These are phyloP conservation scores for Debaryomycetaceae sp. DNA, from an alignment of 1,139 yeast genomes.

Conservation along the genomic window DNA sequence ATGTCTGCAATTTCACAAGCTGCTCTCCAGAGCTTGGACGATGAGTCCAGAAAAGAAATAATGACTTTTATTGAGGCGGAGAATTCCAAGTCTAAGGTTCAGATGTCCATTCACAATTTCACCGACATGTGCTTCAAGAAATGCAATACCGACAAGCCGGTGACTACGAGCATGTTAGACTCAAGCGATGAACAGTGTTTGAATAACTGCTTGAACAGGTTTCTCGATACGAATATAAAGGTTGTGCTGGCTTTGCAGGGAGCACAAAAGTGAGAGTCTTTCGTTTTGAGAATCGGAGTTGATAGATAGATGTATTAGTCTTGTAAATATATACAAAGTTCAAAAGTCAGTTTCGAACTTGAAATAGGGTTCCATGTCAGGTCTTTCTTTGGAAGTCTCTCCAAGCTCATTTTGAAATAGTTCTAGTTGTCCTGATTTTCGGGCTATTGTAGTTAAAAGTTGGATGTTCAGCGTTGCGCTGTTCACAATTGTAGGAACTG, in stretches of 20 bases:
- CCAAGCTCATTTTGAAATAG: constrained; percentile 4
- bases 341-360: background rate
- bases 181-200: constrained; percentile 68
- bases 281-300: background rate
- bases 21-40: constrained; percentile 65
- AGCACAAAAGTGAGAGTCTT: constrained; percentile 17
- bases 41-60: constrained; percentile 68
- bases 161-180: constrained; percentile 51
- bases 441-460: constrained; percentile 2
- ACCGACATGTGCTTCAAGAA: constrained; percentile 90
- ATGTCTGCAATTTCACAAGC: constrained; percentile 63
- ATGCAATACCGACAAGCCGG: constrained; percentile 56
- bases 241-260: constrained; percentile 59
- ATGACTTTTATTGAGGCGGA: constrained; percentile 76
- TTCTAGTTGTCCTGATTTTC: background rate
- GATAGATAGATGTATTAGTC: background rate
- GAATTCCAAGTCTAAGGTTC: constrained; percentile 84
- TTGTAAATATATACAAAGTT: constrained; percentile 5
- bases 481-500: background rate
- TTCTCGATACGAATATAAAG: constrained; percentile 81
- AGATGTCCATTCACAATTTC: constrained; percentile 78
- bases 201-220: constrained; percentile 78
- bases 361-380: background rate
- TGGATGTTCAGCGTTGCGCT: constrained; percentile 2
- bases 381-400: constrained; percentile 1